Base-by-base conservation (phyloP, 1,139 yeast genomes). In the Diutina pseudorugosa region DNA sequence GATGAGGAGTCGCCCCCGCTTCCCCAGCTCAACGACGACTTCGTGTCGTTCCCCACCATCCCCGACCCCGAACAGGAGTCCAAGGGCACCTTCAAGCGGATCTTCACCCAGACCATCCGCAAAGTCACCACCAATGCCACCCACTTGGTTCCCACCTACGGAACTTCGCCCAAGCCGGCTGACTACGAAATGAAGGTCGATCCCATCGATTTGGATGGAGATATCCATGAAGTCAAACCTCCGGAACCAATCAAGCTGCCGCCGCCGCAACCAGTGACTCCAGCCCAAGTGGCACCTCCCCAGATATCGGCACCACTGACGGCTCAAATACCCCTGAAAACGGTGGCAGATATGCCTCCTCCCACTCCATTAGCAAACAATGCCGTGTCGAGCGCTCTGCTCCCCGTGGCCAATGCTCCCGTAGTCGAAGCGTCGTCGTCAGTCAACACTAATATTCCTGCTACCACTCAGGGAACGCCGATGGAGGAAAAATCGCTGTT, bases 61-160 rank as follows among this genome's bases (percentile, higher is more conserved):
- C 75, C 77, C 4, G 77, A 74, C 58, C 77, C 78, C 1, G 73
- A 73, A 54, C 61, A 63, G 42, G 70, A 69, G 25, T 51, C 65
- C 62, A 56, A 55, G 53, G 56, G 67, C 69, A 9, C 62, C 69
- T 40, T 59, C 44, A 53, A 59, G 7, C 64, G 67, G 11, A 63
- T 74, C 42, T 61, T 74, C 56, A 62, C 75, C 44, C 69, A 66
- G 51, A 74, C 79, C 0, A 59, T 74, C n/a, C 63, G 76, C 41
- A 67, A 74, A 54, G 78, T 74, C 27, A 74, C 78, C 44, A 69
- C 67, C 54, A 74, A 73, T 58, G 79, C 78, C 9, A 65, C 76
- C 23, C 61, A 65, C 53, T 64, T 73, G 52, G 76, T 73, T 6
- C 70, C 62, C 53, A 65, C 63, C 51, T 71, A 71, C 57, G 57